Base-by-base conservation (phyloP, 768 basidiomycete species). In the Exidia glandulosa region DNA sequence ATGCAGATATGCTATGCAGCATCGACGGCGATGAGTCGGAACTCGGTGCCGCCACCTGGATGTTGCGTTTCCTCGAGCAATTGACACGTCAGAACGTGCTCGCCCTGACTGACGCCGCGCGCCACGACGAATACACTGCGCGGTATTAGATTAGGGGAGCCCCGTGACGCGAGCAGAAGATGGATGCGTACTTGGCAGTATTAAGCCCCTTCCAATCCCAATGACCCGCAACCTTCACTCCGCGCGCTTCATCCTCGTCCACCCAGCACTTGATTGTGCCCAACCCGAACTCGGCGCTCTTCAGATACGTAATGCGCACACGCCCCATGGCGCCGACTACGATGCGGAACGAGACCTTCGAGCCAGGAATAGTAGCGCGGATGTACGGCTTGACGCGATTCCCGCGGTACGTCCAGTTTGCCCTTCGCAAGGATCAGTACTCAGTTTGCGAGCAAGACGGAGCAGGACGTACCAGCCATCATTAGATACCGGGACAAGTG, bases 381-480 rank as follows among this genome's bases (percentile, higher is more conserved):
- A 59, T 13, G 47, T 59, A 59, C 41, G 45, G 25, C 32, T 59
- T 59, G 9, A 31, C 33, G 13, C 32, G 33, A 31, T 30, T 52
- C 13, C 31, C 45, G 32, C 47, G 32, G 37, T 47, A 52, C 41
- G 45, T 52, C 58, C 58, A 50, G 47, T 54, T 54, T 19, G 25
- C 50, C 50, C 50, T 45, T 2, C 41, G 16, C 12, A 23, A 19
- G 41, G 16, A 23, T 45, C 41, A 45, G 41, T 7, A 7, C 34
- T 7, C 7, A 7, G 34, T 16, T 7, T 7, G 34, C 34, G 34
- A 7, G 16, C 16, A 36, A 36, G 34, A 36, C 34, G 16, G 34
- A 16, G 34, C 7, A 16, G 7, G 34, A 19, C 41, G 7, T 23
- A 63, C 62, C 62, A 61, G 3, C 62, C 62, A 25, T 63, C 57